Conservation (phyloP, 331 rosid genomes). For the Malus hybrid region DNA sequence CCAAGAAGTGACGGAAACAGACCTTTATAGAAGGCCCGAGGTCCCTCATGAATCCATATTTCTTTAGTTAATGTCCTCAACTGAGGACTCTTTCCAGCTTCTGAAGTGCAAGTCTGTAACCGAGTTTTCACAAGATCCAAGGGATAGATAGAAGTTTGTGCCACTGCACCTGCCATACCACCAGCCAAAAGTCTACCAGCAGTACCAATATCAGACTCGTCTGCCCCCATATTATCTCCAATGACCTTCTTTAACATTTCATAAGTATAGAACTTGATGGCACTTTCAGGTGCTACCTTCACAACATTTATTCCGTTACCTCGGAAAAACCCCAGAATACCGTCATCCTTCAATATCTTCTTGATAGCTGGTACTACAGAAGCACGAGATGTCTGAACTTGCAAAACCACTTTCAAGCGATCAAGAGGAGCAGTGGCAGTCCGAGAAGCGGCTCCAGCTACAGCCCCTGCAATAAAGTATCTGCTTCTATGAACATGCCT, state of each 20-base stretch:
- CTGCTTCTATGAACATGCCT: conserved; percentile 59
- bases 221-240: conserved; percentile 28
- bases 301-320: conserved; percentile 79
- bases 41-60: conserved; percentile 75
- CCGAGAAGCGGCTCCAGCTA: conserved; percentile 85
- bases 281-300: conserved; percentile 84
- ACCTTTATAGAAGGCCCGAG: conserved; percentile 76
- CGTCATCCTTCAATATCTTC: conserved; percentile 67
- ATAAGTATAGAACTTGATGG: conserved; percentile 66
- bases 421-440: conserved; percentile 83
- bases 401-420: conserved; percentile 70
- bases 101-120: conserved; percentile 56
- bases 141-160: conserved; percentile 63
- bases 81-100: conserved; percentile 55
- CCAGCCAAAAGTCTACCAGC: conserved; percentile 65
- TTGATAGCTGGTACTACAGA: conserved; percentile 51
- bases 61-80: conserved; percentile 48
- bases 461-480: conserved; percentile 73
- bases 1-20: conserved; percentile 76
- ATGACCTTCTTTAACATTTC: conserved; percentile 60
- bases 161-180: conserved; percentile 78
- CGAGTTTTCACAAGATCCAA: conserved; percentile 76
- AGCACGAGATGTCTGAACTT: conserved; percentile 57
- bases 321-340: conserved; percentile 67
- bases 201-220: conserved; percentile 51